phyloP scores from a whole-genome alignment of 108 stramenopile species.

The Discostella pseudostelligera region DNA sequence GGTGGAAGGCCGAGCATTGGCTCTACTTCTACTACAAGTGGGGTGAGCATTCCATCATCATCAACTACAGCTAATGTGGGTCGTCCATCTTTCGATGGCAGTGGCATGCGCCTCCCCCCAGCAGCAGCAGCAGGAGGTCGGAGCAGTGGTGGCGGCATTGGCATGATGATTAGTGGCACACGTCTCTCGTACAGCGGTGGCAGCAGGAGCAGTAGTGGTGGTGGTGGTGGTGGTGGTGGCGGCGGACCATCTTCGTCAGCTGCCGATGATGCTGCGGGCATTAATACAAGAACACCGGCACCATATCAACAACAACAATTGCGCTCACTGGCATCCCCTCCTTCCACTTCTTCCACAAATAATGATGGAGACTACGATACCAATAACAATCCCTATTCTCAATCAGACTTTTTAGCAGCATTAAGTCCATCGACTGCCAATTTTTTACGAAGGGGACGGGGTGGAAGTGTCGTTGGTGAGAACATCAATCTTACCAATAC shows the following conservation, averaged over 20 bases:
- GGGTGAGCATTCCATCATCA: neutral
- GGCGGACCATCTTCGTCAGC: neutral
- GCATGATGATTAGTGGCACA: conserved; percentile 3
- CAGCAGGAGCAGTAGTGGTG: neutral
- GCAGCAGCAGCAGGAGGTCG: too few species aligned
- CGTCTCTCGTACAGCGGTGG: conserved; percentile 9
- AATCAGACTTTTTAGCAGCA: conserved; percentile 15
- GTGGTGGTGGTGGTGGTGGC: neutral
- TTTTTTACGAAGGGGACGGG: conserved; percentile 2
- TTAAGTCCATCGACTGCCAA: conserved; percentile 22
- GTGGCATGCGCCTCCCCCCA: too few species aligned
- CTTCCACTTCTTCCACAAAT: neutral
- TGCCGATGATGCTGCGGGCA: neutral
- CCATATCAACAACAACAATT: neutral
- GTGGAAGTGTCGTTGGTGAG: too few species aligned
- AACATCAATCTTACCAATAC: too few species aligned
- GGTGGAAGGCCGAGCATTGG: neutral
- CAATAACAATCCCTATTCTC: neutral
- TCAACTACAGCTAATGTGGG: neutral
- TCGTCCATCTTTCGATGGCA: too few species aligned
- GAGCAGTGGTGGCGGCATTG: too few species aligned
- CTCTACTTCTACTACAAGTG: too few species aligned
- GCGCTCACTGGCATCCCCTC: neutral
- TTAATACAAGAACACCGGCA: conserved; percentile 2
- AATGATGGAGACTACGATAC: neutral